Base-by-base conservation (phyloP, 495 filamentous ascomycete genomes). In the Lasiosphaeria hispida region DNA sequence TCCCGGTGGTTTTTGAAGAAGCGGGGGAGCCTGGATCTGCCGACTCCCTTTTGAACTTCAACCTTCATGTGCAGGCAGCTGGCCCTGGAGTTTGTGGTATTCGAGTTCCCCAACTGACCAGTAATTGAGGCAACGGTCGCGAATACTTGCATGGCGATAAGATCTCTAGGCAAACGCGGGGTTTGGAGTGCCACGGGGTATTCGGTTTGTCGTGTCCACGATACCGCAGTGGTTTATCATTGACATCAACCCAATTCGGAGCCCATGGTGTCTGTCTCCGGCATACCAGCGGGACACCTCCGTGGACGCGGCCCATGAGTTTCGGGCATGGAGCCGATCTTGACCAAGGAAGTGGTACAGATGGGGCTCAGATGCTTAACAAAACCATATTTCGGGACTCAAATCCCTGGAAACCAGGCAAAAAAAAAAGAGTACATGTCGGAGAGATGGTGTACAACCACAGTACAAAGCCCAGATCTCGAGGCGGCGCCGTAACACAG, bases 1-100 rank as follows among this genome's bases (percentile, higher is more conserved):
- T 38, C 36, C 49, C 49, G 49, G 4, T 34, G 49, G 49, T 36
- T 52, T 41, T 52, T 53, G 38, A 23, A 18, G 39, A 55, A 49
- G 45, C 17, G 51, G 51, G 51, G 38, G 9, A 34, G 38, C 39
- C 8, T 17, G 10, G 15, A 10, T 14, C 23, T 7, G 35, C 17
- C 19, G 49, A 1, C 7, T 19, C 18, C 35, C 19, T 34, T n/a
- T n/a, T n/a, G n/a, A n/a, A n/a, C n/a, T n/a, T n/a, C n/a, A n/a
- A 5, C 15, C 15, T 34, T 30, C 3, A 19, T 5, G 23, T 30
- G 23, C 5, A 30, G 23, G 5, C 2, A 30, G 23, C 23, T 30
- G 5, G 23, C 2, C 23, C 23, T 5, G 23, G 2, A 30, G 23
- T 5, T 2, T 5, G 23, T 5, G 23, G 23, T 30, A 5, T 30